These are phyloP conservation scores for Sclerotinia glacialis DNA, from an alignment of 2,329 filamentous ascomycete genomes.

Conservation along the genomic window DNA sequence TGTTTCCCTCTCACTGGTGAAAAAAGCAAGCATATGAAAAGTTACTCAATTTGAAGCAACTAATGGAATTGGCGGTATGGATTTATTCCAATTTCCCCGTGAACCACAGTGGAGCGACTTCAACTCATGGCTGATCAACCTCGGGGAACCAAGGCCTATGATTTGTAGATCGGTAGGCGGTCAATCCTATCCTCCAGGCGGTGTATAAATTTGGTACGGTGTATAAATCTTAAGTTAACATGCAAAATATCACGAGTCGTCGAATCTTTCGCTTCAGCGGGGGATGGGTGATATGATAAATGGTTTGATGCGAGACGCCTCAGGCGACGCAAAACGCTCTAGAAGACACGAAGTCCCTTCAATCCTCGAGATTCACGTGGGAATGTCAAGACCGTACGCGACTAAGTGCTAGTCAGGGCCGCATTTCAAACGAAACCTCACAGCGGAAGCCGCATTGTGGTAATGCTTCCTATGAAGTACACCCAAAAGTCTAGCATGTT, in stretches of 20 bases:
- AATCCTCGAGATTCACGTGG: constrained; percentile 18
- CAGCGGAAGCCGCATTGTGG: constrained; percentile 19
- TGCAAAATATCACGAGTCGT: not conserved
- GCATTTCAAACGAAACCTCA: constrained; percentile 8
- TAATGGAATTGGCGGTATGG: constrained; percentile 11
- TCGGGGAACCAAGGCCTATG: not conserved
- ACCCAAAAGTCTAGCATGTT: constrained; percentile 4
- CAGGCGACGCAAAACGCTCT: constrained; percentile 2
- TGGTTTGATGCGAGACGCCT: constrained; percentile 7
- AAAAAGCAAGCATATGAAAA: not conserved
- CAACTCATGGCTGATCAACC: constrained; percentile 1
- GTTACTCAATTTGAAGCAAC: constrained; percentile 16
- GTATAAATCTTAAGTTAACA: constrained; percentile 2
- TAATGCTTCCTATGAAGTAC: not conserved
- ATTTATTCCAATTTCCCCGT: constrained; percentile 9
- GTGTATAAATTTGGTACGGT: constrained; percentile 8
- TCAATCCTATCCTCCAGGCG: constrained; percentile 4
- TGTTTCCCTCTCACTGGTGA: not conserved
- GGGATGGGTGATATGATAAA: not conserved
- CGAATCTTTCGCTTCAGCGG: not conserved
- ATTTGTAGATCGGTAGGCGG: constrained; percentile 18
- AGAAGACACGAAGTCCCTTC: constrained; percentile 14
- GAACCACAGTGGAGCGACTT: constrained; percentile 18
- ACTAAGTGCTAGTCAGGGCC: constrained; percentile 16
- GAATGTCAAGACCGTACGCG: constrained; percentile 4